Evolutionary conservation across 306 rosid genomes (phyloP), one percentile per base, ranked within the genome.

Genomic region (Myrica gale): DNA sequence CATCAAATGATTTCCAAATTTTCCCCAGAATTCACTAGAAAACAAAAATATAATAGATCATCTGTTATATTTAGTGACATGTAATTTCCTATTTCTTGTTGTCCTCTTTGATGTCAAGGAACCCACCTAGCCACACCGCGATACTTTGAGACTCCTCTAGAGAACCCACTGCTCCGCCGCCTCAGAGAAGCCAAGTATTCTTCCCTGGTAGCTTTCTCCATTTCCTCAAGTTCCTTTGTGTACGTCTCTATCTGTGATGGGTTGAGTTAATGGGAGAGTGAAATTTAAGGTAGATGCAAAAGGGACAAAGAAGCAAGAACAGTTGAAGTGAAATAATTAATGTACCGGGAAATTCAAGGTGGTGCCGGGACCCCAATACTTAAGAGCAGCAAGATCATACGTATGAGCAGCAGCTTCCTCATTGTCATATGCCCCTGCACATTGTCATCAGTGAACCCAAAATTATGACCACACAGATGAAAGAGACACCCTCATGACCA

Each of bases 371-470:
- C 99, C 98, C 99, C 99, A 92, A 68, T 96, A 92, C 60, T 92
- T 96, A 0, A 96, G 98, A 53, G 99, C 98, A 57, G 98, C 99
- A 21, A 96, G 98, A 77, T 96, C 99, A 51, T 96, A 92, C 26
- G 97, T 89, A 51, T 87, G 97, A 2, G 97, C 99, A 1, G 99
- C 99, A 55, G 91, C 88, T 69, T 92, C 97, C 82, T 96, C 99
- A 50, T 79, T 84, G 43, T 92, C 96, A 79, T 92, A 92, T 16
- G 98, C 98, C 47, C 99, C 99, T 96, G 12, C 5, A 41, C 6
- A 21, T 21, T n/a, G 37, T 32, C 37, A 32, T 32, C 37, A 3
- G 37, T 2, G 37, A 32, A 32, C 37, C 0, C 37, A 32, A 32
- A 48, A 54, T 54, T 54, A 21, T n/a, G n/a, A 19, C 4, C 53